Evolutionary conservation across 345 rosid genomes (phyloP), one percentile per base, ranked within the genome.

Genomic region (Populus alba): DNA sequence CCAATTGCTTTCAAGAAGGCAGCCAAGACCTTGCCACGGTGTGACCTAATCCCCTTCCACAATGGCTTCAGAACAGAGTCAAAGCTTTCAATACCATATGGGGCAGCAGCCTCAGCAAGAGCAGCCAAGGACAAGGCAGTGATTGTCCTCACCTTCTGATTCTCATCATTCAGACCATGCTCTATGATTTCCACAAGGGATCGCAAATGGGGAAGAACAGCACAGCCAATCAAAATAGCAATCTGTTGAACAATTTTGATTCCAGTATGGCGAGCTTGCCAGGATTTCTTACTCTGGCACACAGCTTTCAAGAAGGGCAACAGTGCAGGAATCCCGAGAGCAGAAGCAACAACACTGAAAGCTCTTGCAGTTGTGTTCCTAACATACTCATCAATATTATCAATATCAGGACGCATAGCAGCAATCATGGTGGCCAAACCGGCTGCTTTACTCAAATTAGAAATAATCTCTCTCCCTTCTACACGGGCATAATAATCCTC

Each of bases 231-330:
- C 78, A 96, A 81, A 76, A 96, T 96, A 57, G 98, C 98, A 77
- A 96, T 96, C 91, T 96, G 99, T 89, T 96, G 99, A 69, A 96
- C 99, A 78, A 96, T 96, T 89, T 96, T 96, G 77, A 96, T 96
- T 23, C 99, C 99, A 83, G 99, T 96, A 82, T 96, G 99, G 2
- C 99, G 94, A 71, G 99, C 98, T 86, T 96, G 98, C 99, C 99
- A 96, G 5, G 99, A 96, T 72, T 91, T 96, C 89, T 94, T 96
- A 85, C 99, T 96, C 90, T 96, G 99, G 82, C 99, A 96, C 75
- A 96, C 99, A 15, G 99, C 98, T 82, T 92, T 96, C 84, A 96
- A 79, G 85, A 96, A 96, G 10, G 99, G 99, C 66, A 96, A 80
- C 47, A 96, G 89, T 0, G 98, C 97, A 74, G 97, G 99, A 81